Conservation (phyloP, 202 grass and related monocot species). For the Zoysia matrella region DNA sequence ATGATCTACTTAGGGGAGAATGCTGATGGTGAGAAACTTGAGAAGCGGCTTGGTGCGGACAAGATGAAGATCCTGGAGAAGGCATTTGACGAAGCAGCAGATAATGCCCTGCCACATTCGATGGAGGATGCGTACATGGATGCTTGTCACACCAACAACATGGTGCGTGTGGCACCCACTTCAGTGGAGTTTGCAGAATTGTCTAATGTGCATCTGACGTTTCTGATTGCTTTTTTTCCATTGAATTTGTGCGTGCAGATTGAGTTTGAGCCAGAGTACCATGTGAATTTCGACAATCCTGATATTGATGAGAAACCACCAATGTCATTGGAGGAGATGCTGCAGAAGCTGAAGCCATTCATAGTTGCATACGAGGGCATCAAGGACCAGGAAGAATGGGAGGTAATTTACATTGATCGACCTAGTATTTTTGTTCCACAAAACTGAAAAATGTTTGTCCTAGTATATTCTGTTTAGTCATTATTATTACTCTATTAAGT, state of each 20-base stretch:
- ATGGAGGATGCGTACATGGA: conserved; percentile 42
- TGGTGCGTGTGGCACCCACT: conserved; percentile 51
- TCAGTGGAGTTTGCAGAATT: background rate
- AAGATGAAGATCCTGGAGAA: conserved; percentile 50
- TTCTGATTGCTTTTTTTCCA: conserved; percentile 29
- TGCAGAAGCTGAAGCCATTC: conserved; percentile 88
- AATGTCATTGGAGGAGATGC: conserved; percentile 68
- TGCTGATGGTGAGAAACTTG: conserved; percentile 59
- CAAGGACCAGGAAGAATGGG: conserved; percentile 86
- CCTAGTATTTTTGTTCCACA: conserved; percentile 12
- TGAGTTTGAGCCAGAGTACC: conserved; percentile 81
- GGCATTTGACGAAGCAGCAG: conserved; percentile 56
- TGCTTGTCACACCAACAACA: conserved; percentile 64
- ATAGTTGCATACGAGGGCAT: conserved; percentile 86
- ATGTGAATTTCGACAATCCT: conserved; percentile 72
- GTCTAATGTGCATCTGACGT: background rate
- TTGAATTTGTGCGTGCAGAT: conserved; percentile 56
- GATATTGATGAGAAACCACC: conserved; percentile 90
- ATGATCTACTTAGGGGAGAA: conserved; percentile 51
- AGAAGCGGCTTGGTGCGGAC: conserved; percentile 62
- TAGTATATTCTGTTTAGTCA: background rate
- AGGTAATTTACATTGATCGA: conserved; percentile 51
- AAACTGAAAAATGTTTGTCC: conserved; percentile 8
- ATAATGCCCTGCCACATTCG: conserved; percentile 42
- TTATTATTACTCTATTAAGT: background rate